Percentiles rank a stretch among this genome's conserved stretches.
These are phyloP conservation scores for Collybia nuda DNA, from an alignment of 768 basidiomycete species.

Conservation along the genomic window DNA sequence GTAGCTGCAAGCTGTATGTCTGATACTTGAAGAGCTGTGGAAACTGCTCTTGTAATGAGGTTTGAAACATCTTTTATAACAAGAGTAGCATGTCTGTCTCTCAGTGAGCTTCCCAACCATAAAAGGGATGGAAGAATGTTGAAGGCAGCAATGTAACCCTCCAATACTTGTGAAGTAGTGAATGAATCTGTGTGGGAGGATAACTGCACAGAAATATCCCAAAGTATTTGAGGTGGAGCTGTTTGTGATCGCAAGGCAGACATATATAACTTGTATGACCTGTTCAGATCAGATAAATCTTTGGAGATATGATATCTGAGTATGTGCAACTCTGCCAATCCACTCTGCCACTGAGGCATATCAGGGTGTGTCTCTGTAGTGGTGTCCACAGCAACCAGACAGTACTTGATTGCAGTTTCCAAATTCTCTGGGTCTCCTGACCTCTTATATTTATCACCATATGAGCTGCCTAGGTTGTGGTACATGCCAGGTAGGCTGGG, in stretches of 20 bases:
- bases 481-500: no score
- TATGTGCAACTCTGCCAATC: no score
- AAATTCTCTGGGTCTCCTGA: no score
- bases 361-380: no score
- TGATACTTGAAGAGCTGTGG: conserved; percentile 1
- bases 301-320: no score
- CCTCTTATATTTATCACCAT: no score
- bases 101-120: background rate
- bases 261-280: background rate
- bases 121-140: no score
- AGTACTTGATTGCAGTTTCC: no score
- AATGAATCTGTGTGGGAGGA: background rate
- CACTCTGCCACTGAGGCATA: no score
- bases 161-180: background rate
- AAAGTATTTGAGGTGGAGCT: background rate
- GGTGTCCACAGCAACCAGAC: no score
- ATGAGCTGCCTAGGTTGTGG: no score
- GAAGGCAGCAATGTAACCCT: background rate
- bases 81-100: background rate
- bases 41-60: conserved; percentile 1
- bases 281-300: background rate
- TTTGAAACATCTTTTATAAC: background rate
- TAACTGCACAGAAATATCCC: background rate
- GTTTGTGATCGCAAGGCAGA: conserved; percentile 1
- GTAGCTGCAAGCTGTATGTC: conserved; percentile 1